A percentile compares a stretch with the other conserved stretches of the same genome.
Evolutionary conservation across 108 stramenopile species (phyloP).

Genomic region (Schizochytrium sp.): DNA sequence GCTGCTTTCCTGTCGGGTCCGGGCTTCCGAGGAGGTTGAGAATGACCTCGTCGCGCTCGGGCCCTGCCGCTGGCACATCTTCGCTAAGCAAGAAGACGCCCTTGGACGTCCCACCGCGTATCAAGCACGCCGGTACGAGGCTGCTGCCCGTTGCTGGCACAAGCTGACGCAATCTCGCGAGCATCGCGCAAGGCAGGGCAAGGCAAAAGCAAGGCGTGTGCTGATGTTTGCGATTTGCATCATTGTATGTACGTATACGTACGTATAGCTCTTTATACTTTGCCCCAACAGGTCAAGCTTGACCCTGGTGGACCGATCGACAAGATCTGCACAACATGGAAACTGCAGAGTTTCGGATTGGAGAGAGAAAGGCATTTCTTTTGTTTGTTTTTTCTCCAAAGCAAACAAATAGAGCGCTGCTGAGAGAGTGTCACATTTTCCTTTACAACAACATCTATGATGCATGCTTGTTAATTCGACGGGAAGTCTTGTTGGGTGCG

Average conservation of each 20-base stretch:
- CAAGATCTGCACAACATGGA: no score
- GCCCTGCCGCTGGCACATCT: background rate
- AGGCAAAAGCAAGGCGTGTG: no score
- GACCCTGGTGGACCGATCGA: no score
- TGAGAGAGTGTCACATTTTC: no score
- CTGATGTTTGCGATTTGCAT: background rate
- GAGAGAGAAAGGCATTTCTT: no score
- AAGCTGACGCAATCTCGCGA: background rate
- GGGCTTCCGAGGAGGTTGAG: background rate
- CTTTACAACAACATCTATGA: no score
- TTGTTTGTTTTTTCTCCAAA: no score
- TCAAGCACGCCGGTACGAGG: background rate
- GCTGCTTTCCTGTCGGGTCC: conserved; percentile 1
- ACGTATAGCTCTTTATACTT: no score
- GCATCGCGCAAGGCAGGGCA: background rate
- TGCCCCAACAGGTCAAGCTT: no score
- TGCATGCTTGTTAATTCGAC: background rate
- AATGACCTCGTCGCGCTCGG: background rate
- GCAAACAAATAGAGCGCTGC: no score
- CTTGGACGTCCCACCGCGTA: conserved; percentile 3
- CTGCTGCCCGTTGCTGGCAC: background rate
- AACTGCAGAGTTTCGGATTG: no score
- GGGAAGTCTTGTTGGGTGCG: background rate
- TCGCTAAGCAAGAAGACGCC: background rate
- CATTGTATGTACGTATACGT: no score